Base-by-base conservation (phyloP, 164 flowering plant species). In the Echeveria elegans region DNA sequence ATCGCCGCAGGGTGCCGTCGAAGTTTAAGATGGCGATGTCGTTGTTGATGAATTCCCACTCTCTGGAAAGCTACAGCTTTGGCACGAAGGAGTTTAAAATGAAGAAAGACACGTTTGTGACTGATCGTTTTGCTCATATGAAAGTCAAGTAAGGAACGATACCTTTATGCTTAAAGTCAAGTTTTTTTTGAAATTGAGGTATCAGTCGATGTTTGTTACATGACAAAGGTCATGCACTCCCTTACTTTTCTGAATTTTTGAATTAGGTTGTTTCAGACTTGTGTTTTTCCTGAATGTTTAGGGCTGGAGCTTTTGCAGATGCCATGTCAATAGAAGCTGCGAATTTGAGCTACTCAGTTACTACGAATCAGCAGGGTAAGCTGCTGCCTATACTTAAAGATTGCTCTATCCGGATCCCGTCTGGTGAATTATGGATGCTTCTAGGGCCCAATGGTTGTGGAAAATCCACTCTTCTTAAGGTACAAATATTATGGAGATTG, bases 381-480 rank as follows among this genome's bases (percentile, higher is more conserved):
- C 7, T 40, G 2, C 5, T 80, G 1, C 89, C 88, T 0, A 85
- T 93, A 72, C 84, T 93, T 29, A 82, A 79, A 47, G 83, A 86
- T 61, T 94, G 99, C 69, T 81, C 97, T 0, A 59, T 94, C 58
- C 74, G 66, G 41, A 78, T 94, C 52, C 99, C 99, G 68, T 78
- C 82, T 1, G 99, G 97, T 0, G 82, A 91, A 75, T 69, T 94
- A 47, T 94, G 97, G 97, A 94, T 94, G 98, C 88, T 94, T 70
- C 93, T 94, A 73, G 98, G 97, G 2, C 98, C 97, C 66, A 94
- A 94, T 73, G 97, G 96, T 18, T 93, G 91, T 68, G 97, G 98
- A 18, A 94, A 94, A 77, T 94, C 97, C 38, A 94, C 99, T 56
- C 96, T 94, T 74, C 74, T 94, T 59, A 94, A 94, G 85, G 98